Percentiles rank a stretch among this genome's conserved stretches.
Evolutionary conservation across 768 basidiomycete genomes (phyloP).

Genomic region (Lentinula detonsa): DNA sequence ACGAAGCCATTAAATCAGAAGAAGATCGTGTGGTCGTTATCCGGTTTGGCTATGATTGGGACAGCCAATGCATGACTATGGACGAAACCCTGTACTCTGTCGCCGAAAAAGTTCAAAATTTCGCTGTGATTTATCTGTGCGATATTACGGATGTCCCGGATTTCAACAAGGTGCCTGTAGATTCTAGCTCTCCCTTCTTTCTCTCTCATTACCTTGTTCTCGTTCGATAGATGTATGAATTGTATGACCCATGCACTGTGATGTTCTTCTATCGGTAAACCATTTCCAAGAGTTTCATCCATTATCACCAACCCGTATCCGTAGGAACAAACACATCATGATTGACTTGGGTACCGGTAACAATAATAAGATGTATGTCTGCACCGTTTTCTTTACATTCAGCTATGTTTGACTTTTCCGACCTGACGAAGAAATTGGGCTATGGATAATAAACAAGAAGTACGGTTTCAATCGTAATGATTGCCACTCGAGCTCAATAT

Average conservation of each 20-base stretch:
- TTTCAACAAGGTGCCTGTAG: slow-evolving; percentile 81
- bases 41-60: slow-evolving; percentile 93
- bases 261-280: slow-evolving; percentile 97
- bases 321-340: slow-evolving; percentile 98
- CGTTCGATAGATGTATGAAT: slow-evolving; percentile 83
- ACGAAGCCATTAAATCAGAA: slow-evolving; percentile 97
- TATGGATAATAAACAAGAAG: slow-evolving; percentile 98
- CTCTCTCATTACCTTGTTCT: neutral
- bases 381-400: neutral
- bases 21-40: slow-evolving; percentile 94
- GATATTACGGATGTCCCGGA: slow-evolving; percentile 98
- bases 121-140: slow-evolving; percentile 91
- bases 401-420: slow-evolving; percentile 7
- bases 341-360: slow-evolving; percentile 99
- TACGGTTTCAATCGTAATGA: slow-evolving; percentile 22
- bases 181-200: neutral
- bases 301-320: too few species aligned
- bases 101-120: slow-evolving; percentile 97
- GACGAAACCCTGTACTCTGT: slow-evolving; percentile 93
- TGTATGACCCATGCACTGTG: slow-evolving; percentile 95
- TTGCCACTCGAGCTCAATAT: neutral
- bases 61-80: slow-evolving; percentile 96
- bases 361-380: slow-evolving; percentile 94
- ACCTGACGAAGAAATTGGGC: slow-evolving; percentile 80
- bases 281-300: neutral